Conservation (phyloP, 345 rosid species). For the Mangifera indica region DNA sequence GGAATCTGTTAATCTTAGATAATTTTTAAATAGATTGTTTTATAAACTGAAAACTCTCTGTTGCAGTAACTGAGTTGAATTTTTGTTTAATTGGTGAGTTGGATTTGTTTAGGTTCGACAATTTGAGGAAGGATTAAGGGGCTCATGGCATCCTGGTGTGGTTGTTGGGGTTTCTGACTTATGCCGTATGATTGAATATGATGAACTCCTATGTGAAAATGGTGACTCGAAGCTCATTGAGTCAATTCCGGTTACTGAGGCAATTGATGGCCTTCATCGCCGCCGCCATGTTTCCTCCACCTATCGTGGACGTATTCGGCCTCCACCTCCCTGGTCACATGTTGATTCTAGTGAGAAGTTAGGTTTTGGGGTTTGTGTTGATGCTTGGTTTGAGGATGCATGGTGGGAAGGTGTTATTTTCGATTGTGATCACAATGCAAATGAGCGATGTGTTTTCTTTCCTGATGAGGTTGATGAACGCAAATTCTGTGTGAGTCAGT, state of each 20-base stretch:
- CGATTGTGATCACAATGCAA: conserved; percentile 32
- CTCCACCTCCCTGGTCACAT: conserved; percentile 21
- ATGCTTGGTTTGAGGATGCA: conserved; percentile 40
- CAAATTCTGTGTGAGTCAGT: conserved; percentile 23
- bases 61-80: neutral
- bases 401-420: conserved; percentile 56
- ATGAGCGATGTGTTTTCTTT: conserved; percentile 40
- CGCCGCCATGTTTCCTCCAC: conserved; percentile 33
- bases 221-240: conserved; percentile 35
- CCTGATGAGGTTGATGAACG: conserved; percentile 41
- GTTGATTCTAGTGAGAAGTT: conserved; percentile 19
- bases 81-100: neutral
- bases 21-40: no score
- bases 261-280: conserved; percentile 39
- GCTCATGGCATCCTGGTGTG: conserved; percentile 45
- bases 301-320: conserved; percentile 44
- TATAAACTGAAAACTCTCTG: no score
- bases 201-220: conserved; percentile 35
- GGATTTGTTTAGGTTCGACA: conserved; percentile 36
- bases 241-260: conserved; percentile 34
- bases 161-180: conserved; percentile 36
- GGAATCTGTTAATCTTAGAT: no score
- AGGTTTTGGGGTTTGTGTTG: conserved; percentile 42
- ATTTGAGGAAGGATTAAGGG: conserved; percentile 42
- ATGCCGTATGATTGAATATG: conserved; percentile 32